Evolutionary conservation across 2,329 filamentous ascomycete species (phyloP), one percentile per base, ranked within the genome.

Genomic region (Claviceps digitariae): DNA sequence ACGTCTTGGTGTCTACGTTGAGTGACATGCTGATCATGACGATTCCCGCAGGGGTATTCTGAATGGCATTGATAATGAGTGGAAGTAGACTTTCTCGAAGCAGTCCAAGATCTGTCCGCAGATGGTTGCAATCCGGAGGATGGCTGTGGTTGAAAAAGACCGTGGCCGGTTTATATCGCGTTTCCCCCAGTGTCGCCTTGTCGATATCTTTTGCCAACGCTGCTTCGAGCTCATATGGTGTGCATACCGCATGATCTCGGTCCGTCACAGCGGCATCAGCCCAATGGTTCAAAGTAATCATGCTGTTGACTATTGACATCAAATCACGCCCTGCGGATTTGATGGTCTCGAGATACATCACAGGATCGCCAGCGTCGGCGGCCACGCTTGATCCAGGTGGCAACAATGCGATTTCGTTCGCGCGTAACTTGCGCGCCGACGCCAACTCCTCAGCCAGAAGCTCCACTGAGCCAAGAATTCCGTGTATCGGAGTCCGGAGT

Each of bases 401-500:
- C 15, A 17, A 45, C 8, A 17, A 7, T 27, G 43, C 43, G 9
- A 27, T 25, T 27, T 27, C 23, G 5, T 8, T 27, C 27, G 27
- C 43, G 3, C 15, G 23, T 15, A 45, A 25, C 23, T 45, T 45
- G 15, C 20, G 10, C 10, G 4, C 23, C 4, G 21, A 45, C 43
- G 27, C 27, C 43, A 45, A 54, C 40, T 74, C 72, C 52, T 74
- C 72, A 0, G 65, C 66, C 1, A 74, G 60, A 0, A 75, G 58
- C 17, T 75, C 64, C 1, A 60, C 60, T 1, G 63, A 64, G 1
- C 64, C 66, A 0, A 75, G 63, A 2, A 75, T 72, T 0, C 72
- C 73, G 36, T 75, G 73, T 4, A 75, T 73, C 0, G 73, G 73
- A 0, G 73, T 75, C 40, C 73, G 66, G 0, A 75, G 66, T 38